These are phyloP conservation scores for Ailanthus altissimus DNA, from an alignment of 345 rosid species.

Conservation along the genomic window DNA sequence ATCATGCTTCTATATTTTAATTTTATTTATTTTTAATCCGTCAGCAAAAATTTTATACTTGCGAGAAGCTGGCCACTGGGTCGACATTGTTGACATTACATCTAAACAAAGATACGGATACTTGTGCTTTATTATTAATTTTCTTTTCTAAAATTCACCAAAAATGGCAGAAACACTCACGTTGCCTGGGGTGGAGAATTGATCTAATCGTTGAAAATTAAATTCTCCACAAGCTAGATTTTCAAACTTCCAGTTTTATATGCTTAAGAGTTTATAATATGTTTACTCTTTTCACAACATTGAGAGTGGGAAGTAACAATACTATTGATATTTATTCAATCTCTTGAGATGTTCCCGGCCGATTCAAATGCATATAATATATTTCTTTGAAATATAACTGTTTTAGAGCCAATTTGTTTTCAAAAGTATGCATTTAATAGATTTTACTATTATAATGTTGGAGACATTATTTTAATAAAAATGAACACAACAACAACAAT, in stretches of 20 bases:
- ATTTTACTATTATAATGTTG: no score
- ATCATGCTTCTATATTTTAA: not conserved
- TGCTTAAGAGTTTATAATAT: not conserved
- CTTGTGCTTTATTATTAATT: not conserved
- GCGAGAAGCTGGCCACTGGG: not conserved
- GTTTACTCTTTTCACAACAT: not conserved
- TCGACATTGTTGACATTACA: conserved; percentile 12
- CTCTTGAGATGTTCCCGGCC: not conserved
- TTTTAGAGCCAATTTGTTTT: no score
- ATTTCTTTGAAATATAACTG: no score
- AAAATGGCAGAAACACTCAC: not conserved
- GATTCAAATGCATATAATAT: no score
- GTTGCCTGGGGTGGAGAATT: not conserved
- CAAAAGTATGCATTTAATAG: no score
- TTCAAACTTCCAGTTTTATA: not conserved
- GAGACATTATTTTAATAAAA: no score
- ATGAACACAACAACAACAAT: no score
- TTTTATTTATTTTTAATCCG: not conserved
- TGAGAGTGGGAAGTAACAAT: not conserved
- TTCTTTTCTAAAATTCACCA: not conserved
- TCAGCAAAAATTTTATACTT: not conserved
- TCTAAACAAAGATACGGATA: not conserved
- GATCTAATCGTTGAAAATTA: not conserved
- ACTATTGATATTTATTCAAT: not conserved
- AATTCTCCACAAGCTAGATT: not conserved